These are phyloP conservation scores for Apiosordaria backusii DNA, from an alignment of 495 filamentous ascomycete genomes.

Conservation along the genomic window DNA sequence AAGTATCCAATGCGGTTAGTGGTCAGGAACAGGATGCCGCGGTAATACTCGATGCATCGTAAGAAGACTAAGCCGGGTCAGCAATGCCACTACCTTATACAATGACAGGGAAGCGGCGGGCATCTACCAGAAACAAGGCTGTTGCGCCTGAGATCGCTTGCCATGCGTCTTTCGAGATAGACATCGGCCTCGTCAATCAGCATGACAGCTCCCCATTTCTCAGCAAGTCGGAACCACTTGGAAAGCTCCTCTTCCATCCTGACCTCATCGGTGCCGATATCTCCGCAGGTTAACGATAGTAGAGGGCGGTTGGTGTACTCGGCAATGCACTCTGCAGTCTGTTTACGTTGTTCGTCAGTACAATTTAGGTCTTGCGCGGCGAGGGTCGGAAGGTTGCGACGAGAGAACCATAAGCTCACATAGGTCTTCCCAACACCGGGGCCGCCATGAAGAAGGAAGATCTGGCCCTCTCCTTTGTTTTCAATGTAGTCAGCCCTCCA, in stretches of 20 bases:
- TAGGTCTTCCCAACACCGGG: conserved; percentile 47
- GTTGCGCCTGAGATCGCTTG: background rate
- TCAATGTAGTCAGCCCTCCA: conserved; percentile 36
- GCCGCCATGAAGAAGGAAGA: conserved; percentile 47
- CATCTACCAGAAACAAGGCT: background rate
- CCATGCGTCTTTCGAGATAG: conserved; percentile 27
- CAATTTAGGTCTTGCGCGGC: background rate
- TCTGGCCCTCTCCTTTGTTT: conserved; percentile 41
- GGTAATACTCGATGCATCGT: conserved; percentile 55
- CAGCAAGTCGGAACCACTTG: conserved; percentile 8
- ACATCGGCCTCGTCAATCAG: conserved; percentile 41
- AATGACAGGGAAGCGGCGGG: background rate
- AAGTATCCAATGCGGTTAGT: conserved; percentile 53
- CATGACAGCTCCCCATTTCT: conserved; percentile 25
- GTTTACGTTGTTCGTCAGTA: too few species aligned
- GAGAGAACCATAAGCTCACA: conserved; percentile 29
- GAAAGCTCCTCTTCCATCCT: conserved; percentile 4
- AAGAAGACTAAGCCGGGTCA: conserved; percentile 42
- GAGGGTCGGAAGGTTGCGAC: background rate
- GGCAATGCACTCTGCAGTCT: conserved; percentile 18
- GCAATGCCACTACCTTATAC: background rate
- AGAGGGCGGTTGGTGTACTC: conserved; percentile 17
- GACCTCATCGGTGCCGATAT: conserved; percentile 16
- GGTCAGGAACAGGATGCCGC: conserved; percentile 56
- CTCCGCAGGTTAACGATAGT: conserved; percentile 20